phyloP scores from a whole-genome alignment of 495 filamentous ascomycete genomes.

The Amniculicola lignicola region DNA sequence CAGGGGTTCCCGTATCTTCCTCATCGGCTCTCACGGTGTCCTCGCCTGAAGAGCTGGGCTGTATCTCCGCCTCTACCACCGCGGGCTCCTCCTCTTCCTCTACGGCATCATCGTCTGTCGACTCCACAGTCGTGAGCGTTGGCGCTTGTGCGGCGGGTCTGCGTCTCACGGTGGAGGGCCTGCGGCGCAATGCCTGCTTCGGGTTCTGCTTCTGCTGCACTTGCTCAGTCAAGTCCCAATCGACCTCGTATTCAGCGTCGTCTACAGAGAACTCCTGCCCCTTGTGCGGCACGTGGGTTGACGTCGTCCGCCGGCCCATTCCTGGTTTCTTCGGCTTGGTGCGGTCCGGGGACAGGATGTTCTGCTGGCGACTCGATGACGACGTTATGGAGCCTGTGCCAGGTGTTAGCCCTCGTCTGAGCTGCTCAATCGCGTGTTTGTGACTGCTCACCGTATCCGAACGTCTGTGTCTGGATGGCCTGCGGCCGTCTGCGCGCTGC shows the following conservation, averaged over 20 bases:
- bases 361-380: constrained; percentile 15
- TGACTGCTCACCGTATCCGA: constrained; percentile 20
- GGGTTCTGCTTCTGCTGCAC: constrained; percentile 4
- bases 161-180: constrained; percentile 67
- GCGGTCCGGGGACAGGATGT: constrained; percentile 22
- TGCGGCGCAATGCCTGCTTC: constrained; percentile 31
- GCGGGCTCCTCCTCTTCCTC: constrained; percentile 29
- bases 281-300: constrained; percentile 70
- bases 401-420: constrained; percentile 2
- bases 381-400: constrained; percentile 28
- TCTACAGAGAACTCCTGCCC: constrained; percentile 92
- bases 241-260: constrained; percentile 81
- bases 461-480: constrained; percentile 13
- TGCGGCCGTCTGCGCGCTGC: constrained; percentile 23
- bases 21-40: constrained; percentile 37
- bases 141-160: constrained; percentile 59
- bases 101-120: constrained; percentile 34
- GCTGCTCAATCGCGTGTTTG: not conserved
- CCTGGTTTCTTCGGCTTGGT: constrained; percentile 64
- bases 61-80: constrained; percentile 33
- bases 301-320: constrained; percentile 68
- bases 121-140: constrained; percentile 51
- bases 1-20: constrained; percentile 55
- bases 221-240: constrained; percentile 49
- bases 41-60: constrained; percentile 37